Percentiles rank a stretch among this genome's conserved stretches.
These are phyloP conservation scores for Schizochytrium sp. DNA, from an alignment of 108 stramenopile genomes.

Conservation along the genomic window DNA sequence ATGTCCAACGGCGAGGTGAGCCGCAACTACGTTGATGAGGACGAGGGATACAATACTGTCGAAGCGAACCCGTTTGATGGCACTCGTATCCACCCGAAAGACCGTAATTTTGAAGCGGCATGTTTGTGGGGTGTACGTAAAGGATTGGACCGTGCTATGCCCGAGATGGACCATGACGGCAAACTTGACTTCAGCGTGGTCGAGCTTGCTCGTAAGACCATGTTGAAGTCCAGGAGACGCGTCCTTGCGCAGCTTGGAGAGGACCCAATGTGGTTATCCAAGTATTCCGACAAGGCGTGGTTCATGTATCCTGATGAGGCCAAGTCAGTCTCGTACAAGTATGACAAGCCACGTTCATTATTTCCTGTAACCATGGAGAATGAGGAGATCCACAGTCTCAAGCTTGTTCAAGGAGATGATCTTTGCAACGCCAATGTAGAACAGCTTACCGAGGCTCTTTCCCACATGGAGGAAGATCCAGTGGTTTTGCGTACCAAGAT, in stretches of 20 bases:
- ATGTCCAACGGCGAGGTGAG: neutral
- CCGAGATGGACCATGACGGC: slow-evolving; percentile 53
- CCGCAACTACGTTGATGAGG: slow-evolving; percentile 46
- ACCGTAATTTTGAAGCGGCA: slow-evolving; percentile 78
- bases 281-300: slow-evolving; percentile 3
- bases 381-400: neutral
- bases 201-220: slow-evolving; percentile 15
- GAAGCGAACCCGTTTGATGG: slow-evolving; percentile 85
- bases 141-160: slow-evolving; percentile 74
- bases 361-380: neutral
- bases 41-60: slow-evolving; percentile 1
- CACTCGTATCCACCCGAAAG: slow-evolving; percentile 89
- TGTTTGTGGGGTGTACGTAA: slow-evolving; percentile 81
- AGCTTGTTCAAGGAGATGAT: slow-evolving; percentile 2
- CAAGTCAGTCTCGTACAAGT: neutral
- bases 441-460: neutral
- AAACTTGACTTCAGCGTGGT: neutral
- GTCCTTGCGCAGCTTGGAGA: neutral
- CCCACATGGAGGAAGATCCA: slow-evolving; percentile 1
- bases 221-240: slow-evolving; percentile 8
- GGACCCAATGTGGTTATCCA: slow-evolving; percentile 31
- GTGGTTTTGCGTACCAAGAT: neutral
- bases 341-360: neutral
- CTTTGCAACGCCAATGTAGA: neutral
- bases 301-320: neutral